Percentiles rank a stretch among this genome's conserved stretches.
These are phyloP conservation scores for Ganoderma lucidum DNA, from an alignment of 1,284 basidiomycete species.

Conservation along the genomic window DNA sequence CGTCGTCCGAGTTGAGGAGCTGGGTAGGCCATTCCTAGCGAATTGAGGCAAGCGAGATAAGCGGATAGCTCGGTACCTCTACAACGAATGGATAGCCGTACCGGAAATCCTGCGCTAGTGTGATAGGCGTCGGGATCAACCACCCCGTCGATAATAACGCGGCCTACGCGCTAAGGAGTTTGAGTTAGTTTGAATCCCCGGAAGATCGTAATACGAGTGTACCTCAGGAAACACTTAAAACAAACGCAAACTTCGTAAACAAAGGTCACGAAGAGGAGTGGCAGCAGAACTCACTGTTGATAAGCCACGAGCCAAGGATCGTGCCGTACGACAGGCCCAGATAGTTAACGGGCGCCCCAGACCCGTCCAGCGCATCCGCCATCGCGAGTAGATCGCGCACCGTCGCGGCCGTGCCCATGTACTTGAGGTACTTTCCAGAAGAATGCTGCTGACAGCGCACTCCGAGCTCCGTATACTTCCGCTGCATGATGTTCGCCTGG, in stretches of 20 bases:
- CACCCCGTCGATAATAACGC: slow-evolving; percentile 29
- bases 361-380: slow-evolving; percentile 29
- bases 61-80: too few relatives aligned
- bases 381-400: slow-evolving; percentile 30
- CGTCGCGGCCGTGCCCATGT: slow-evolving; percentile 30
- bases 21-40: slow-evolving; percentile 15
- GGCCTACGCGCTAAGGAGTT: slow-evolving; percentile 23
- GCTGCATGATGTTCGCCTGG: slow-evolving; percentile 22
- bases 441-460: slow-evolving; percentile 10
- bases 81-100: too few relatives aligned
- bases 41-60: not conserved
- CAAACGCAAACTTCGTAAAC: not conserved
- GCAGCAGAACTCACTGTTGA: slow-evolving; percentile 24
- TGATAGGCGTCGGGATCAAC: slow-evolving; percentile 8
- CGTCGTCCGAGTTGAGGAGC: slow-evolving; percentile 17
- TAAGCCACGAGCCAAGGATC: slow-evolving; percentile 24
- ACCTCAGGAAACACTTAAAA: slow-evolving; percentile 30
- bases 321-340: slow-evolving; percentile 28
- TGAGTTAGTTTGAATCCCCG: not conserved
- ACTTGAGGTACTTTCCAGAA: slow-evolving; percentile 17
- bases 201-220: not conserved
- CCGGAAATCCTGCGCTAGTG: not conserved
- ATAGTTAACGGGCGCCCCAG: slow-evolving; percentile 24
- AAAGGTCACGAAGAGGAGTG: not conserved
- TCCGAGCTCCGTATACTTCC: slow-evolving; percentile 25